Percentiles rank a stretch among this genome's conserved stretches.
These are phyloP conservation scores for Butyriboletus regius DNA, from an alignment of 1,284 basidiomycete species.

Conservation along the genomic window DNA sequence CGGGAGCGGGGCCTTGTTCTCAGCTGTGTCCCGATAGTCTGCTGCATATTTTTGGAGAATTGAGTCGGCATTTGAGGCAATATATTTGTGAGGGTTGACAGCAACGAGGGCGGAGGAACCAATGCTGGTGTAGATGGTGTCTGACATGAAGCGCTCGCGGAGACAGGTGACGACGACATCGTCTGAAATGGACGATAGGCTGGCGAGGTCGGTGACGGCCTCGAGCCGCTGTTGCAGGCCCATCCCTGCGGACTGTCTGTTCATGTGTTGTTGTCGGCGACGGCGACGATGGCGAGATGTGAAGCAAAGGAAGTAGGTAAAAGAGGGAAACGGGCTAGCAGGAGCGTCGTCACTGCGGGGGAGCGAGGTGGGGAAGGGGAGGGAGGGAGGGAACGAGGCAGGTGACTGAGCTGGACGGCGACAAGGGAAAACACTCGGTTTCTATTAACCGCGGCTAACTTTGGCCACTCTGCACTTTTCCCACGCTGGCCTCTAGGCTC, in stretches of 20 bases:
- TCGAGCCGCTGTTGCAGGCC: constrained; percentile 60
- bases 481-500: constrained; percentile 13
- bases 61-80: constrained; percentile 72
- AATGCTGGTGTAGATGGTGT: constrained; percentile 73
- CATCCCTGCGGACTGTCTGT: constrained; percentile 36
- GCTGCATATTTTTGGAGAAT: constrained; percentile 76
- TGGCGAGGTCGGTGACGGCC: constrained; percentile 57
- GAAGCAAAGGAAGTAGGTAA: neutral
- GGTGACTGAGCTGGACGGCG: constrained; percentile 9
- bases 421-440: constrained; percentile 18
- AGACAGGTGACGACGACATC: constrained; percentile 75
- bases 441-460: constrained; percentile 22
- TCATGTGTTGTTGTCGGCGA: constrained; percentile 19
- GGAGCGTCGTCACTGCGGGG: neutral
- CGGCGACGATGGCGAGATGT: neutral
- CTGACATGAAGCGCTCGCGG: constrained; percentile 77
- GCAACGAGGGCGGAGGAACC: constrained; percentile 69
- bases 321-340: constrained; percentile 1
- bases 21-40: constrained; percentile 60
- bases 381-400: constrained; percentile 17
- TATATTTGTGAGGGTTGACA: constrained; percentile 83
- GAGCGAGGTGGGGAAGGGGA: neutral
- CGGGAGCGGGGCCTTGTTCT: constrained; percentile 47
- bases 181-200: constrained; percentile 58
- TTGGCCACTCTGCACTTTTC: constrained; percentile 10